Base-by-base conservation (phyloP, 1,284 basidiomycete genomes). In the Tilletia horrida region DNA sequence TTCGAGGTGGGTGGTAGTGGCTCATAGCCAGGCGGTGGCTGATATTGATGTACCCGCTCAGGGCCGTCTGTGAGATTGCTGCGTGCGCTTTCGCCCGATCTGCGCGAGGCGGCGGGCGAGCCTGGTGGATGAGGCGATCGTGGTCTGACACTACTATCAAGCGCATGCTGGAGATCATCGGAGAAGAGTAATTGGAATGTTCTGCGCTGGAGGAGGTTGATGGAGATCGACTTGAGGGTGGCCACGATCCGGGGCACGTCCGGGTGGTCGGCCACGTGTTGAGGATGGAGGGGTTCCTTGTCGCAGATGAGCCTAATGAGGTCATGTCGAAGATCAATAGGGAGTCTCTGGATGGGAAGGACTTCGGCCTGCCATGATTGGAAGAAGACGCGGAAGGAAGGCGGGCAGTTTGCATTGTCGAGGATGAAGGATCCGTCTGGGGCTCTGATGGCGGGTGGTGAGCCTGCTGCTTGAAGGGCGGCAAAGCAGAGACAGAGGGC, bases 271-370 rank as follows among this genome's bases (percentile, higher is more conserved):
- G 23, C 55, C n/a, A 25, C 23, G 3, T 25, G 50, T 7, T 48
- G 9, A 14, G 47, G 47, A 14, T 31, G 52, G 23, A 57, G 52
- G 3, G 55, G 85, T 16, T 83, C 77, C 42, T 91, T 86, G 21
- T 85, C 84, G 74, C 91, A 92, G 43, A 91, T 89, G 65, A 89
- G 83, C 4, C 90, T 86, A 0, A 90, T 90, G 43, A 92, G 88
- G 78, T 92, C 91, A 73, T 91, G 89, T 67, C 91, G 88, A 62
- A 86, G 82, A 70, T 89, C 87, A 3, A 87, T 87, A 0, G 82
- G 63, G 13, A 92, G 85, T 1, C 71, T 71, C 71, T 91, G 89
- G 68, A 92, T 90, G 13, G 78, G 76, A 0, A 88, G 85, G 0
- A 92, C 91, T 1, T 85, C 82, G 18, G 85, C 82, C 0, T 88